phyloP scores from a whole-genome alignment of 139 green algal species.

The Tetradesmus lagerheimii region DNA sequence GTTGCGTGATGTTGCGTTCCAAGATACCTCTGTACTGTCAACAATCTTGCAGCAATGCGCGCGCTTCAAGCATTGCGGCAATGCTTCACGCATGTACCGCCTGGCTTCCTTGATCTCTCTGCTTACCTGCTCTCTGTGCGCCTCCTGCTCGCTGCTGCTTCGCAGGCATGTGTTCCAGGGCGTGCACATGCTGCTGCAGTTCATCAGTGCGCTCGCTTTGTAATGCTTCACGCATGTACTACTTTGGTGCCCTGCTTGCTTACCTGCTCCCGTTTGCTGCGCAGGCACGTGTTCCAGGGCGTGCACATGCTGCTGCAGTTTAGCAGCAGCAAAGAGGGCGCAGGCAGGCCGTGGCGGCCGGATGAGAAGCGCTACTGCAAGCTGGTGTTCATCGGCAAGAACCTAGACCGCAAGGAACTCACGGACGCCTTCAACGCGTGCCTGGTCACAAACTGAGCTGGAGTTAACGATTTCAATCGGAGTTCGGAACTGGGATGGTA shows the following conservation, averaged over 20 bases:
- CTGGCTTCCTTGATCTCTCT: neutral
- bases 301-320: constrained; percentile 93
- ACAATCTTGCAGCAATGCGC: no score
- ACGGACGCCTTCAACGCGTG: constrained; percentile 84
- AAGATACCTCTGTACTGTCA: no score
- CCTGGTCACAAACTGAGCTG: constrained; percentile 57
- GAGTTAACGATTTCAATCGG: no score
- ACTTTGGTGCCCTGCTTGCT: neutral
- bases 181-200: constrained; percentile 91
- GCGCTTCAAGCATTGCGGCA: no score
- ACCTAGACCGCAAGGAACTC: constrained; percentile 89
- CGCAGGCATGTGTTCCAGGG: constrained; percentile 84
- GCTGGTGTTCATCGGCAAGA: constrained; percentile 97
- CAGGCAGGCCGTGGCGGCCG: constrained; percentile 71
- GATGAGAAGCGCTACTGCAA: constrained; percentile 82
- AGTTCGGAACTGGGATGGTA: no score
- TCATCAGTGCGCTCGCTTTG: no score
- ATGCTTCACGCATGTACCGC: no score
- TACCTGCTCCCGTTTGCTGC: neutral
- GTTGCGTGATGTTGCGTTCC: no score
- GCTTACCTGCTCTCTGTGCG: neutral
- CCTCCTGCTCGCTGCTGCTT: no score
- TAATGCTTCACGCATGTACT: no score
- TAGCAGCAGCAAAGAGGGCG: constrained; percentile 72
- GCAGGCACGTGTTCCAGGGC: constrained; percentile 83